These are phyloP conservation scores for Clathrus columnatus DNA, from an alignment of 768 basidiomycete species.

Conservation along the genomic window DNA sequence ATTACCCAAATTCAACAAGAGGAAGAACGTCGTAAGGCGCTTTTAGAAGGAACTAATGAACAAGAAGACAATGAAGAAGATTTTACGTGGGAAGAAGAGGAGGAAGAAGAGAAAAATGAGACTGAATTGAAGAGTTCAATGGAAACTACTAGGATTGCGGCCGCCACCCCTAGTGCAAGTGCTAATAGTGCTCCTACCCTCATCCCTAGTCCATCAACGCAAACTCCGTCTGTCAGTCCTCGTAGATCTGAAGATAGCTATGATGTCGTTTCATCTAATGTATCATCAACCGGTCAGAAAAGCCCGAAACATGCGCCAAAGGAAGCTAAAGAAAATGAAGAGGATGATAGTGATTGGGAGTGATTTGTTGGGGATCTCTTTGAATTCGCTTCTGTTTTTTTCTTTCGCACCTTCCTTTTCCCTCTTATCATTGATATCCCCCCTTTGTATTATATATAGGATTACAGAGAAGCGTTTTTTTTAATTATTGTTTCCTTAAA, in stretches of 20 bases:
- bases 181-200: conserved; percentile 9
- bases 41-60: conserved; percentile 62
- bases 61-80: conserved; percentile 55
- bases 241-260: conserved; percentile 58
- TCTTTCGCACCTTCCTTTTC: neutral
- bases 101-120: conserved; percentile 44
- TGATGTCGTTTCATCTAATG: conserved; percentile 55
- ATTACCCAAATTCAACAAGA: conserved; percentile 72
- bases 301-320: conserved; percentile 22
- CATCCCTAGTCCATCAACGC: conserved; percentile 7
- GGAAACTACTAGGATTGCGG: neutral
- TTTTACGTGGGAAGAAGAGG: conserved; percentile 88
- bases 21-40: conserved; percentile 66
- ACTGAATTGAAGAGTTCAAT: neutral
- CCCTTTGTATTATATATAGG: neutral
- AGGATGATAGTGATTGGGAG: conserved; percentile 59
- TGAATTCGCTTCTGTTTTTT: neutral
- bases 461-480: neutral
- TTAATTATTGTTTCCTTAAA: neutral
- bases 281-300: conserved; percentile 24
- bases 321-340: conserved; percentile 28
- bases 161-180: conserved; percentile 16
- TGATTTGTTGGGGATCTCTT: conserved; percentile 19
- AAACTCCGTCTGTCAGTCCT: conserved; percentile 34
- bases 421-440: neutral